Evolutionary conservation across 306 rosid genomes (phyloP).

Genomic region (Malus asiatica): DNA sequence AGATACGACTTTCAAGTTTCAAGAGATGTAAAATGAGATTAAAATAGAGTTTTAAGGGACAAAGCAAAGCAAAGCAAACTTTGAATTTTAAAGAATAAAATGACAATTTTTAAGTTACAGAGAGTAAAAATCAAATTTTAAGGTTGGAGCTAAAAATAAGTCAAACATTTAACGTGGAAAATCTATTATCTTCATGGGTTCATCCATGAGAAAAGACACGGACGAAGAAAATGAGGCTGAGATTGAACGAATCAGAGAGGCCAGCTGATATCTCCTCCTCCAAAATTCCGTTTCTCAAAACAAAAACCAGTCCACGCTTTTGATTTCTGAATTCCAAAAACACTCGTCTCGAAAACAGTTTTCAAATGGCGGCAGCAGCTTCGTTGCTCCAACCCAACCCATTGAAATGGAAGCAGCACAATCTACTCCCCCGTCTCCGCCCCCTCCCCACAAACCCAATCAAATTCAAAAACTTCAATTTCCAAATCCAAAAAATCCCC

Average conservation of each 20-base stretch:
- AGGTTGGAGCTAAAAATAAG: no score
- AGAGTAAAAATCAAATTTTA: no score
- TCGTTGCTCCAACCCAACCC: slow-evolving; percentile 36
- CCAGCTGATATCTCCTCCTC: neutral
- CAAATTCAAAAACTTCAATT: slow-evolving; percentile 7
- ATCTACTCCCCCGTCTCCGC: slow-evolving; percentile 20
- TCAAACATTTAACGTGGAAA: neutral
- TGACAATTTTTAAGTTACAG: no score
- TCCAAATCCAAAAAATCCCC: neutral
- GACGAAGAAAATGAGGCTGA: neutral
- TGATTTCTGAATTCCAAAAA: neutral
- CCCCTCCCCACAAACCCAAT: slow-evolving; percentile 6
- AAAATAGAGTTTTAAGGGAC: accelerated
- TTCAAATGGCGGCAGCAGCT: slow-evolving; percentile 26
- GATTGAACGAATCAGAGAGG: neutral
- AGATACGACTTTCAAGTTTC: no score
- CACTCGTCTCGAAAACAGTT: neutral
- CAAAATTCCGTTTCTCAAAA: neutral
- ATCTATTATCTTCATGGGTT: neutral
- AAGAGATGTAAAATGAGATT: accelerated
- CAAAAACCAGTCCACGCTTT: neutral
- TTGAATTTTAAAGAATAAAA: no score
- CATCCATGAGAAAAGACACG: neutral
- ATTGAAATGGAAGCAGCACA: slow-evolving; percentile 31
- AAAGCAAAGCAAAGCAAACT: no score